Conservation (phyloP, 306 rosid species). For the Chamaecrista fasciculata region DNA sequence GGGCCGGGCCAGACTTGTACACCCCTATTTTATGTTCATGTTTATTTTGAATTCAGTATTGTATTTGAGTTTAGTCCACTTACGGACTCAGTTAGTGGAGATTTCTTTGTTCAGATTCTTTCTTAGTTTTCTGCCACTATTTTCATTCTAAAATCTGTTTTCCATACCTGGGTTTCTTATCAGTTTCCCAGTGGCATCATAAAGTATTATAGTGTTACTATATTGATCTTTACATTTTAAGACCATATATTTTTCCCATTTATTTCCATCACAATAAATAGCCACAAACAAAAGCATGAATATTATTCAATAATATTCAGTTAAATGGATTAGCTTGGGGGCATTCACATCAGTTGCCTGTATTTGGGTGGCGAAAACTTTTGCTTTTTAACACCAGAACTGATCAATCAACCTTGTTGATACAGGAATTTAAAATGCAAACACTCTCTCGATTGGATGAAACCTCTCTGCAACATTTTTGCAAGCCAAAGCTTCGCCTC, state of each 20-base stretch:
- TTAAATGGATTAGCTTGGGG: too few relatives aligned
- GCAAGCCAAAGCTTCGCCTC: slow-evolving; percentile 56
- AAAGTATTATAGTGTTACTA: neutral
- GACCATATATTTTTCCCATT: neutral
- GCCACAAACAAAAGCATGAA: neutral
- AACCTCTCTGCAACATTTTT: slow-evolving; percentile 53
- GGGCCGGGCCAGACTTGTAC: too few relatives aligned
- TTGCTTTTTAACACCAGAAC: slow-evolving; percentile 24
- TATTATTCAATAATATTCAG: too few relatives aligned
- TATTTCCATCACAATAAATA: neutral
- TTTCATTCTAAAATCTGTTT: too few relatives aligned
- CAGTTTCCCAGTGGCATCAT: slow-evolving; percentile 12
- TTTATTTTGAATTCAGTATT: too few relatives aligned
- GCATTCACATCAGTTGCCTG: too few relatives aligned
- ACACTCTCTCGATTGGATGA: slow-evolving; percentile 31
- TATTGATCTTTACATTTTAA: neutral
- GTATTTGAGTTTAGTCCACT: too few relatives aligned
- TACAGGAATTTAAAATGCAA: slow-evolving; percentile 23
- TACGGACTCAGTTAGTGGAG: too few relatives aligned
- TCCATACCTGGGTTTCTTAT: too few relatives aligned
- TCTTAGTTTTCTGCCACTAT: too few relatives aligned
- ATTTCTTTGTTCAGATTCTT: too few relatives aligned
- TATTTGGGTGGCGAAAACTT: slow-evolving; percentile 20
- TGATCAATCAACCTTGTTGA: neutral
- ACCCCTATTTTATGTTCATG: too few relatives aligned